Evolutionary conservation across 2,329 filamentous ascomycete species (phyloP).

Genomic region (Beauveria sp.): DNA sequence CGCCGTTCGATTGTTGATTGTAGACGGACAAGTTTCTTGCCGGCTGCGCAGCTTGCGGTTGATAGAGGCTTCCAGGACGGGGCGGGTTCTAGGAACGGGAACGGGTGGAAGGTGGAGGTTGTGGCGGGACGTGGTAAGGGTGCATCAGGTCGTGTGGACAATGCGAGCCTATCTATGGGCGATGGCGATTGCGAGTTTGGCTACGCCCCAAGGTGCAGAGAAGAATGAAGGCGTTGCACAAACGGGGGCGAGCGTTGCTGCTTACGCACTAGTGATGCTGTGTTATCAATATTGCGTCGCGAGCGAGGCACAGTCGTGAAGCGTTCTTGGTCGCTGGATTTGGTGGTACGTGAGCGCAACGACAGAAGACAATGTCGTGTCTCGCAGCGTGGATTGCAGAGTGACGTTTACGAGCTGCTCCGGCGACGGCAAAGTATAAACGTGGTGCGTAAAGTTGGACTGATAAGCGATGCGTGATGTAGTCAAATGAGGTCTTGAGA

Average conservation of each 20-base stretch:
- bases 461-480: conserved; percentile 5
- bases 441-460: neutral
- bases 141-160: conserved; percentile 5
- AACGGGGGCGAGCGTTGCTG: neutral
- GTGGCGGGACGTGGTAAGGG: neutral
- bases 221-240: neutral
- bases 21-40: too few relatives aligned
- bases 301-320: neutral
- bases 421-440: neutral
- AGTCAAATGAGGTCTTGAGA: neutral
- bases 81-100: conserved; percentile 1
- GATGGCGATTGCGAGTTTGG: neutral
- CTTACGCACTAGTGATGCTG: neutral
- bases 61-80: neutral
- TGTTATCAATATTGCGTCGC: conserved; percentile 6
- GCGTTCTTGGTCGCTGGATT: neutral
- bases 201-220: neutral
- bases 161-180: neutral
- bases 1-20: neutral
- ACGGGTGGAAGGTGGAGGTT: neutral
- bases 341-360: neutral
- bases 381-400: too few relatives aligned
- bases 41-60: neutral
- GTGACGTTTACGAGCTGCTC: neutral
- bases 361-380: neutral